Evolutionary conservation across 2,329 filamentous ascomycete genomes (phyloP), one percentile per base, ranked within the genome.

Genomic region (Keithomyces neogunnii): DNA sequence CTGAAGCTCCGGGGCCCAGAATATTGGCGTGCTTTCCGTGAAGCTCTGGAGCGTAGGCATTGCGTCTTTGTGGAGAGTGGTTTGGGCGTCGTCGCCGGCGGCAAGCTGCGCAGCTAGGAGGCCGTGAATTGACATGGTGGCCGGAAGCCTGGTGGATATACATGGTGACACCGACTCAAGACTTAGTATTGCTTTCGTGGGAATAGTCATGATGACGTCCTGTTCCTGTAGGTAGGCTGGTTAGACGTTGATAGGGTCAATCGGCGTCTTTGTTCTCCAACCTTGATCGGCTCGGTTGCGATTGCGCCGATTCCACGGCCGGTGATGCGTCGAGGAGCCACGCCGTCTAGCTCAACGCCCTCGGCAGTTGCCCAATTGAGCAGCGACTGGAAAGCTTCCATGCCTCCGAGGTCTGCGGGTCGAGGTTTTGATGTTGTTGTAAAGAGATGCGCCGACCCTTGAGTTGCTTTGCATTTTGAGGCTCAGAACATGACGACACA

Each of bases 21-120:
- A 62, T 13, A 76, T 57, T 2, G 58, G 58, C 26, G 56, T 55
- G 7, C 43, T 48, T 19, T 30, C 43, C 7, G 51, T 28, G 47
- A 54, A 49, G 45, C 50, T 31, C n/a, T 11, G 5, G 43, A 43
- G 36, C 4, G 38, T 28, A 11, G 53, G 55, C 38, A 54, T 45
- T 8, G 33, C 33, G 10, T 51, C 31, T 6, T 39, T 52, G 38
- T n/a, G 11, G 11, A 5, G 36, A 3, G 50, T 49, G 53, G 29
- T 47, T 46, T 35, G 8, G 9, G 13, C 10, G n/a, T 4, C 8
- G 5, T 5, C 19, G 28, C 28, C n/a, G 13, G 85, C 71, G 4
- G 80, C 76, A 10, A 91, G 70, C 55, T 85, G 81, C 1, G 85
- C 78, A 8, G 89, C 87, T 1, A 95, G 71, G 26, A 89, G 76